phyloP scores from a whole-genome alignment of 805 yeast genomes.

The Hanseniaspora pseudoguilliermondii region DNA sequence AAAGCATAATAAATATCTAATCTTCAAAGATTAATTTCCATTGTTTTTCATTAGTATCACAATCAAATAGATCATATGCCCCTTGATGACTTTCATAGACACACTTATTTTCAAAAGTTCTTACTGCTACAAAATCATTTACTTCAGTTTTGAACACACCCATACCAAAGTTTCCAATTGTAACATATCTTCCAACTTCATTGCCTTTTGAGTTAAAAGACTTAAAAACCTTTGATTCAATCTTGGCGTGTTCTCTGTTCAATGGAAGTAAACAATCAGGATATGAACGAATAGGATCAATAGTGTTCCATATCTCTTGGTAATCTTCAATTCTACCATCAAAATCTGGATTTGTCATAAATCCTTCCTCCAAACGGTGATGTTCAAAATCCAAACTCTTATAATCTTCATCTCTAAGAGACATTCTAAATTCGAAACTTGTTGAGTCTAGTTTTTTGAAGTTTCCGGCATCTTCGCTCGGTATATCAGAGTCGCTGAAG shows the following conservation, averaged over 20 bases:
- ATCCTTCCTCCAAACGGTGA: conserved; percentile 38
- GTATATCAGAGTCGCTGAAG: conserved; percentile 6
- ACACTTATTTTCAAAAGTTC: conserved; percentile 7
- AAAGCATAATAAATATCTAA: not conserved
- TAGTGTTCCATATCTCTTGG: conserved; percentile 43
- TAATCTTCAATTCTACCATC: conserved; percentile 31
- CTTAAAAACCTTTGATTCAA: conserved; percentile 12
- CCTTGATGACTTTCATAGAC: conserved; percentile 10
- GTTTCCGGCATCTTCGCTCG: conserved; percentile 34
- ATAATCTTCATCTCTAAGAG: not conserved
- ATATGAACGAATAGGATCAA: conserved; percentile 30
- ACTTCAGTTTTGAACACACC: conserved; percentile 31
- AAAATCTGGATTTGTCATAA: conserved; percentile 36
- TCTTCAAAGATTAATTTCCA: conserved; percentile 1
- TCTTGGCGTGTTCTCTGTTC: not conserved
- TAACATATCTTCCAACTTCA: conserved; percentile 32
- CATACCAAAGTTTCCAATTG: conserved; percentile 41
- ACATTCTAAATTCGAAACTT: not conserved
- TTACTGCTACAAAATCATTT: conserved; percentile 13
- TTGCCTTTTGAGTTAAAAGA: not conserved
- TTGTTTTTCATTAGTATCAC: not conserved
- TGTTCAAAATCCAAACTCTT: not conserved
- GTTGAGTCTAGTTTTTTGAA: conserved; percentile 31
- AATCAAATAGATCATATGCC: conserved; percentile 1
- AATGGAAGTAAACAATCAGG: conserved; percentile 21